Base-by-base conservation (phyloP, 139 green algal genomes). In the Volvox reticuliferus region DNA sequence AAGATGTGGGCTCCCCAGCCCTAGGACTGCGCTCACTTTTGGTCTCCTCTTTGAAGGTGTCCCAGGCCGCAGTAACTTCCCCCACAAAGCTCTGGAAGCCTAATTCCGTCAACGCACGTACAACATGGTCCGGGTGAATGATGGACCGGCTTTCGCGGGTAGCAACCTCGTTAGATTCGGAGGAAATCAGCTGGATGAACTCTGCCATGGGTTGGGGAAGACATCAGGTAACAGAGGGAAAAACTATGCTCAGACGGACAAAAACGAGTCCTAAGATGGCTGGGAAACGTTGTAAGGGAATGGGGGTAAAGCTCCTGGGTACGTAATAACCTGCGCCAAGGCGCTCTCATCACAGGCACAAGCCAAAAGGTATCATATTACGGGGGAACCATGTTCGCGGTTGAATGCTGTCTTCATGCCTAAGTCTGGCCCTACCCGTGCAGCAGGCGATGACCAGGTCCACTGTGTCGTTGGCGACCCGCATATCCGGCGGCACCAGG, bases 41-140 rank as follows among this genome's bases (percentile, higher is more conserved):
- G 17, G 89, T 79, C 62, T 95, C 93, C 35, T 91, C 86, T 65
- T 95, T 95, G 82, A 93, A 93, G 18, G 76, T 61, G 14, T 94
- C 87, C 69, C 77, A 90, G 28, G 75, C 55, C 20, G 50, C 18
- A 16, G 50, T 84, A 12, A 96, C 93, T 1, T 90, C 92, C 14
- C 76, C 73, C 26, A 94, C 55, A 50, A 93, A 96, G 12, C 87
- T 67, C 33, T 86, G 81, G 91, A 97, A 97, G 37, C 94, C 95
- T 78, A 97, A 86, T 67, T 96, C 86, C 32, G 91, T 88, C 24
- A 97, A 82, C n/a, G 96, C 94, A 0, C 82, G 73, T 17, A 97
- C n/a, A 12, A 97, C 93, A 81, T 97, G 93, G 78, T 96, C 96
- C 1, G 96, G 96, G 36, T 88, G 89, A 80, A 97, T 97, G 33